Percentiles rank a stretch among this genome's conserved stretches.
These are phyloP conservation scores for Passalora sequoiae DNA, from an alignment of 2,329 filamentous ascomycete genomes.

Conservation along the genomic window DNA sequence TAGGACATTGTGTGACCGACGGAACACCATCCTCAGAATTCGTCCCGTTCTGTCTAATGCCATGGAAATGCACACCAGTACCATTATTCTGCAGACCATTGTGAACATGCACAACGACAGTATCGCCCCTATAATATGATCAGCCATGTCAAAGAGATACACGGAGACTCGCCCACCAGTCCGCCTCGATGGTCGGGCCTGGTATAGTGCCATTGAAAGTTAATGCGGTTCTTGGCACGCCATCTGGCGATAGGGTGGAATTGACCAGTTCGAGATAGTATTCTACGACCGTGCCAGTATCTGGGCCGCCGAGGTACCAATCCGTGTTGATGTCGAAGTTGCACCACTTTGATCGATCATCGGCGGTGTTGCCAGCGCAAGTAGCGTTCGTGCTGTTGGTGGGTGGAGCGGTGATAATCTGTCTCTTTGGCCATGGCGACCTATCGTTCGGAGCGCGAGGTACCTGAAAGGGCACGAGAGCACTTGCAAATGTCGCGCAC, in stretches of 20 bases:
- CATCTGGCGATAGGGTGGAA: conserved; percentile 43
- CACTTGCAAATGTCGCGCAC: no score
- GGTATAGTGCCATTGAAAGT: conserved; percentile 44
- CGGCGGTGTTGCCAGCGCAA: conserved; percentile 5
- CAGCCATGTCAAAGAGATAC: no score
- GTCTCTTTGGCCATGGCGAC: no score
- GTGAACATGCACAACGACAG: conserved; percentile 26
- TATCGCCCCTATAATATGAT: conserved; percentile 23
- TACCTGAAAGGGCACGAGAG: no score
- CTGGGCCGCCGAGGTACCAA: conserved; percentile 33
- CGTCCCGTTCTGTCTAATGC: conserved; percentile 53
- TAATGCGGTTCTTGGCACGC: conserved; percentile 37
- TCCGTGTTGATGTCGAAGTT: conserved; percentile 33
- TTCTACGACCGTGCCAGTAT: conserved; percentile 35
- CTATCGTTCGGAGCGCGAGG: neutral
- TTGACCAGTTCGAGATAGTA: conserved; percentile 43
- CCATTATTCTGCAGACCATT: conserved; percentile 41
- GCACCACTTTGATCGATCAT: conserved; percentile 6
- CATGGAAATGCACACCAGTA: conserved; percentile 56
- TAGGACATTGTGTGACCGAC: conserved; percentile 39
- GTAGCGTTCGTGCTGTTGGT: neutral
- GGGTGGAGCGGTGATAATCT: no score
- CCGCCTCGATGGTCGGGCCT: conserved; percentile 43
- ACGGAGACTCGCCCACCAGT: conserved; percentile 31
- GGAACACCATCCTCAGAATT: conserved; percentile 48